phyloP scores from a whole-genome alignment of 1,284 basidiomycete genomes.

The Anthracocystis setariae region DNA sequence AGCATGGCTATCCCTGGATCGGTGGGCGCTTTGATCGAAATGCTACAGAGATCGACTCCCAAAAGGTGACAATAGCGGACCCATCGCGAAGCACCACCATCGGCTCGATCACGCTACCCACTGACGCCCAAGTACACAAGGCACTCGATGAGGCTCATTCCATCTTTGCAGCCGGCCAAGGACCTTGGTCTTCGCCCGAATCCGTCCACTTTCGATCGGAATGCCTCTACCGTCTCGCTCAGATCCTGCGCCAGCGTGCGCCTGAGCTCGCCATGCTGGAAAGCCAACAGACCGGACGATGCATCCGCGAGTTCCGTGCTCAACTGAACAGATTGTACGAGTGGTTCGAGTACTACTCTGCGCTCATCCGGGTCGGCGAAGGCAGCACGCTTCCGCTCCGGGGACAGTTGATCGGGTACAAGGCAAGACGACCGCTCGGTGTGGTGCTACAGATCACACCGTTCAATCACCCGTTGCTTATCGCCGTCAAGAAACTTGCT shows the following conservation, averaged over 20 bases:
- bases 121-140: slow-evolving; percentile 8
- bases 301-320: slow-evolving; percentile 32
- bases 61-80: slow-evolving; percentile 12
- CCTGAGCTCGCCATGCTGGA: slow-evolving; percentile 28
- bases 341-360: slow-evolving; percentile 37
- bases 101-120: slow-evolving; percentile 26
- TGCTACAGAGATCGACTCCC: background rate
- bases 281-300: slow-evolving; percentile 28
- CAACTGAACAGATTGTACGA: slow-evolving; percentile 35
- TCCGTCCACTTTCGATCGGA: slow-evolving; percentile 26
- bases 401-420: slow-evolving; percentile 79
- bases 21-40: slow-evolving; percentile 18
- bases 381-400: slow-evolving; percentile 74
- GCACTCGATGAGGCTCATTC: slow-evolving; percentile 20
- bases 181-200: slow-evolving; percentile 22
- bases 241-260: slow-evolving; percentile 21
- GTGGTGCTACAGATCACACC: slow-evolving; percentile 81
- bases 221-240: slow-evolving; percentile 19
- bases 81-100: slow-evolving; percentile 13
- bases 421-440: slow-evolving; percentile 80
- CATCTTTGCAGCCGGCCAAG: slow-evolving; percentile 18
- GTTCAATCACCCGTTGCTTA: slow-evolving; percentile 73
- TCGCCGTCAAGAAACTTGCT: slow-evolving; percentile 80
- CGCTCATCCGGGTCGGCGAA: slow-evolving; percentile 17
- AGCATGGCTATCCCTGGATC: slow-evolving; percentile 18